Base-by-base conservation (phyloP, 2,329 filamentous ascomycete genomes). In the Aspergillus novofumigatus region DNA sequence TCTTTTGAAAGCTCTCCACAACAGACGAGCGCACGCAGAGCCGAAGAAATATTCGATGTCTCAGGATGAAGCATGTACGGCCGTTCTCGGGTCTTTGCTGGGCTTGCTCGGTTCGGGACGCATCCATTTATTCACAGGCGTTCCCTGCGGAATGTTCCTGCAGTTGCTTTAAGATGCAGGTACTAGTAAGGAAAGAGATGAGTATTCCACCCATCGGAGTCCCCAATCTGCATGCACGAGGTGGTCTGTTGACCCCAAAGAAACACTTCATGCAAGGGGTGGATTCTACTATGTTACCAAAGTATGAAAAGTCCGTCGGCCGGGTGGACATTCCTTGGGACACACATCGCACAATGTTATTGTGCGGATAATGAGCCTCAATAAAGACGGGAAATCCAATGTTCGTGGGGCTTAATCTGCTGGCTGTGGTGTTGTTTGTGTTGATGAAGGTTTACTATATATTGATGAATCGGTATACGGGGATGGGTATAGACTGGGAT, bases 361-460 rank as follows among this genome's bases (percentile, higher is more conserved):
- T 14, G 4, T 5, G 4, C 1, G 11, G 29, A 78, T 62, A 82
- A 84, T 55, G 69, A 70, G 1, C 81, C 82, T 0, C 79, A 78
- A 62, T 84, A 83, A 67, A 77, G 80, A 59, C 71, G 65, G 11
- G 83, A 8, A 84, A 85, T 68, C 79, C 72, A 1, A 75, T 82
- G 9, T 72, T 82, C 47, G 71, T 84, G 11, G 77, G 75, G 0
- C 78, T 85, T 26, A 75, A 78, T 25, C 70, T 75, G 0, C 69
- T 83, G 1, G 72, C 76, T 1, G 66, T 84, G 2, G 66, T 76
- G 0, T 60, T 77, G 0, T 83, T 84, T 48, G 4, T 83, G n/a
- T 69, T 65, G 4, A 7, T 60, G 1, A 72, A 71, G 59, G 53
- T 44, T 4, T 71, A 69, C 45, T 71, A 72, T 55, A 58, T 71